phyloP scores from a whole-genome alignment of 2,329 filamentous ascomycete species.

The Colletotrichum sp. region DNA sequence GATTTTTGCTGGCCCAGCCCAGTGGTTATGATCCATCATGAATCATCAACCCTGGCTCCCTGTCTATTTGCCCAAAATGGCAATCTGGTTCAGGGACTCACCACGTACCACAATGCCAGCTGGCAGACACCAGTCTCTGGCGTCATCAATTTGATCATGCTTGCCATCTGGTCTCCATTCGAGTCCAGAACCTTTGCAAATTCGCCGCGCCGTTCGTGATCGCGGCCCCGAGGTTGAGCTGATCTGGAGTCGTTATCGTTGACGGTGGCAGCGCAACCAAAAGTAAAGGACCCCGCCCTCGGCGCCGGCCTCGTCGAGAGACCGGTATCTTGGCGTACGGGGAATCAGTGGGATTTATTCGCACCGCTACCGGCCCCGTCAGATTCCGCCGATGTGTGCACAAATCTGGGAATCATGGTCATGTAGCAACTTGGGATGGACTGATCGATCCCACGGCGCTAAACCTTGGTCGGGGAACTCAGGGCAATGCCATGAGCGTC shows the following conservation, averaged over 20 bases:
- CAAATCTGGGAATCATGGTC: neutral
- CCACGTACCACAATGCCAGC: neutral
- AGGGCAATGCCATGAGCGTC: neutral
- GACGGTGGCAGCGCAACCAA: neutral
- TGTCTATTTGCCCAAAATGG: slow-evolving; percentile 2
- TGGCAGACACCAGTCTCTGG: neutral
- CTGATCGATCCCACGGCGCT: neutral
- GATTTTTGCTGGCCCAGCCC: neutral
- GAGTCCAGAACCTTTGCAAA: neutral
- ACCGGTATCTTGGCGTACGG: slow-evolving; percentile 2
- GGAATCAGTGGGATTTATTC: neutral
- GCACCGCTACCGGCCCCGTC: neutral
- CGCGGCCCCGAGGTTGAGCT: neutral
- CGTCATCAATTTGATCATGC: slow-evolving; percentile 15
- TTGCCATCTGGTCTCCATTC: neutral
- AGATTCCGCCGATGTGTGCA: neutral
- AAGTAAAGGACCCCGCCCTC: neutral
- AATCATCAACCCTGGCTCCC: slow-evolving; percentile 18
- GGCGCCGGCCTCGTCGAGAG: slow-evolving; percentile 6
- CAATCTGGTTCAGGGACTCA: neutral
- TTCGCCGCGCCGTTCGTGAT: neutral
- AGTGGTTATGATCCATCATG: neutral
- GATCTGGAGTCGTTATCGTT: neutral
- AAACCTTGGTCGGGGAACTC: neutral
- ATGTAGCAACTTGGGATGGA: neutral